phyloP scores from a whole-genome alignment of 441 rosid genomes.

The Syzygium syzygioides region DNA sequence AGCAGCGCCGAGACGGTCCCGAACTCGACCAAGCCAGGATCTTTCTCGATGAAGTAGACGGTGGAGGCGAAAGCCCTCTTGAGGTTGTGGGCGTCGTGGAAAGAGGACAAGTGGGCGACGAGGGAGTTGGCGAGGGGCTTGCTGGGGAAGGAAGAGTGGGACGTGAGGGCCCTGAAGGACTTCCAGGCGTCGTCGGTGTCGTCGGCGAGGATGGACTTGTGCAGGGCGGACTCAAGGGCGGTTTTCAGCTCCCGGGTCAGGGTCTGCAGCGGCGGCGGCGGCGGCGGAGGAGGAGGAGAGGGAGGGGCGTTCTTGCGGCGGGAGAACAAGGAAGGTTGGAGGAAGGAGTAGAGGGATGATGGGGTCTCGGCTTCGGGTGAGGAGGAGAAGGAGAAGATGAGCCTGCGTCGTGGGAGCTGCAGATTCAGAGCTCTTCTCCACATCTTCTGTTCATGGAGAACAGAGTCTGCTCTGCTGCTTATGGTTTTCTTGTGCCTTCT shows the following conservation, averaged over 20 bases:
- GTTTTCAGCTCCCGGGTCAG: conserved; percentile 41
- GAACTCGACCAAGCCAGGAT: conserved; percentile 48
- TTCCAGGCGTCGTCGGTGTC: conserved; percentile 84
- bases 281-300: background rate
- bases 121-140: conserved; percentile 66
- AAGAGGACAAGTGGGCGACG: conserved; percentile 56
- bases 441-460: conserved; percentile 28
- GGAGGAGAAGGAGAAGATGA: conserved; percentile 27
- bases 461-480: background rate
- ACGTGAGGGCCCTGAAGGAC: conserved; percentile 64
- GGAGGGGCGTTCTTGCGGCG: conserved; percentile 7
- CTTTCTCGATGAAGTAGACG: conserved; percentile 63
- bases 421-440: conserved; percentile 32
- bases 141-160: conserved; percentile 47
- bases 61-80: conserved; percentile 91
- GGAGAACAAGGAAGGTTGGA: conserved; percentile 65
- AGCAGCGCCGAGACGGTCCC: conserved; percentile 45
- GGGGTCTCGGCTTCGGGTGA: conserved; percentile 30
- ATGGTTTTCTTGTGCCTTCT: background rate
- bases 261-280: conserved; percentile 20
- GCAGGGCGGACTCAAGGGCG: conserved; percentile 52
- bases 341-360: conserved; percentile 71
- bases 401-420: conserved; percentile 17
- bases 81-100: conserved; percentile 46
- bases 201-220: conserved; percentile 39